Evolutionary conservation across 2,329 filamentous ascomycete species (phyloP).

Genomic region (Tothia fuscella): DNA sequence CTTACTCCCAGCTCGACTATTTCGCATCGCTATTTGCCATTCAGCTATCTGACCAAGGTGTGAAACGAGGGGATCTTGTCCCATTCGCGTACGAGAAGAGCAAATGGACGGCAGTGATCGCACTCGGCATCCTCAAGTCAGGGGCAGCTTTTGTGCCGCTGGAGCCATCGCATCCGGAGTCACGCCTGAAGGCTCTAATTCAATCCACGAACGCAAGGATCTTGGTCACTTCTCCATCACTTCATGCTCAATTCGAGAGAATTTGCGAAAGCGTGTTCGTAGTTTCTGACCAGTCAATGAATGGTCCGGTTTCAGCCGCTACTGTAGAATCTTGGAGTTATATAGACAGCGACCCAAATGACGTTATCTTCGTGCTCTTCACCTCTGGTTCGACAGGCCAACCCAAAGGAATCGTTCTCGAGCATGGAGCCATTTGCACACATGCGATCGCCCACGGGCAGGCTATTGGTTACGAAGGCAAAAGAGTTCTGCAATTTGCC

Average conservation of each 20-base stretch:
- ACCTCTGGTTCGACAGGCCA: constrained; percentile 82
- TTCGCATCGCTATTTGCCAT: constrained; percentile 63
- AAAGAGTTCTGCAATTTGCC: constrained; percentile 42
- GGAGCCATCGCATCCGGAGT: constrained; percentile 61
- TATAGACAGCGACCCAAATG: no score
- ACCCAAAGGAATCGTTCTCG: constrained; percentile 77
- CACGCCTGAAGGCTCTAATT: constrained; percentile 50
- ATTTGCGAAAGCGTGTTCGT: no score
- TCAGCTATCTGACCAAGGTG: constrained; percentile 41
- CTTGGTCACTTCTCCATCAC: no score
- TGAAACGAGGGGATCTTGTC: constrained; percentile 49
- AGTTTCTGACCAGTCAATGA: no score
- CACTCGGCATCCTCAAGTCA: constrained; percentile 69
- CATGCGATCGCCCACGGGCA: constrained; percentile 69
- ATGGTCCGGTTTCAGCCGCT: no score
- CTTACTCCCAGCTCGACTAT: constrained; percentile 57
- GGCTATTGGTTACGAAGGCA: constrained; percentile 49
- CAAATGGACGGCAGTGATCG: constrained; percentile 69
- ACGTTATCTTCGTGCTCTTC: no score
- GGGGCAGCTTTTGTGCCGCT: constrained; percentile 73
- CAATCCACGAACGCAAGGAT: no score
- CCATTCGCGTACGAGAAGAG: constrained; percentile 77
- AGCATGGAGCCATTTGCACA: constrained; percentile 68
- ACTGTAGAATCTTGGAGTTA: no score
- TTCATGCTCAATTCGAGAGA: no score